Conservation (phyloP, 2,329 filamentous ascomycete genomes). For the Westerdykella ornata region DNA sequence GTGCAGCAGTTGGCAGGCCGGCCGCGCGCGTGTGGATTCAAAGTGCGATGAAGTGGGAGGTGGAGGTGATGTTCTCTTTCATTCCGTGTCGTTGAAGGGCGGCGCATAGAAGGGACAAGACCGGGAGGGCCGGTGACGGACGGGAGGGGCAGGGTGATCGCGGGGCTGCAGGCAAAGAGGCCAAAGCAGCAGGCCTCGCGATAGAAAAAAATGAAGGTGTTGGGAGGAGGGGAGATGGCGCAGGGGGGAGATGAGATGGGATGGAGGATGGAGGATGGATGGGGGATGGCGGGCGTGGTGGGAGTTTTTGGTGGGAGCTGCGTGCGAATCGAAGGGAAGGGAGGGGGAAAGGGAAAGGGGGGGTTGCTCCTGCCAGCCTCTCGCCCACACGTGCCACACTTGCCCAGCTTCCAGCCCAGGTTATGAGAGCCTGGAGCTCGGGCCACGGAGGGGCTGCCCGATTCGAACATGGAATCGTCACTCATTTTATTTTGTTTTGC, state of each 20-base stretch:
- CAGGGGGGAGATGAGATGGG: conserved; percentile 3
- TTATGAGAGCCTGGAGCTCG: too few relatives aligned
- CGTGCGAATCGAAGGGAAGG: not conserved
- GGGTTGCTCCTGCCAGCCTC: too few relatives aligned
- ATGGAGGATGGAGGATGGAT: not conserved
- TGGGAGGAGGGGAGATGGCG: not conserved
- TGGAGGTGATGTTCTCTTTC: conserved; percentile 22
- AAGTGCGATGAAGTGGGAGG: conserved; percentile 27
- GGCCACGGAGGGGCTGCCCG: too few relatives aligned
- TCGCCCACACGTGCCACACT: too few relatives aligned
- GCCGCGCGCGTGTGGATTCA: conserved; percentile 35
- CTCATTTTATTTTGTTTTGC: too few relatives aligned
- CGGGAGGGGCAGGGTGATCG: not conserved
- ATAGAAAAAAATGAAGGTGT: conserved; percentile 9
- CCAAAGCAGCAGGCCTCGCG: conserved; percentile 11
- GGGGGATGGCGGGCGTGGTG: not conserved
- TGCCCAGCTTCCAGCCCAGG: too few relatives aligned
- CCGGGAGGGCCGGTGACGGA: conserved; percentile 19
- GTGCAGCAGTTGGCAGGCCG: conserved; percentile 16
- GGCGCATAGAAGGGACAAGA: conserved; percentile 19
- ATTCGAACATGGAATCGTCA: too few relatives aligned
- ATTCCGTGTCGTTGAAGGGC: conserved; percentile 24
- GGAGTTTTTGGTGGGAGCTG: conserved; percentile 3
- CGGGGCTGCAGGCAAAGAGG: conserved; percentile 9
- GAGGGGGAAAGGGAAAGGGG: not conserved